Conservation (phyloP, 1,139 yeast species). For the Spathaspora sp. region DNA sequence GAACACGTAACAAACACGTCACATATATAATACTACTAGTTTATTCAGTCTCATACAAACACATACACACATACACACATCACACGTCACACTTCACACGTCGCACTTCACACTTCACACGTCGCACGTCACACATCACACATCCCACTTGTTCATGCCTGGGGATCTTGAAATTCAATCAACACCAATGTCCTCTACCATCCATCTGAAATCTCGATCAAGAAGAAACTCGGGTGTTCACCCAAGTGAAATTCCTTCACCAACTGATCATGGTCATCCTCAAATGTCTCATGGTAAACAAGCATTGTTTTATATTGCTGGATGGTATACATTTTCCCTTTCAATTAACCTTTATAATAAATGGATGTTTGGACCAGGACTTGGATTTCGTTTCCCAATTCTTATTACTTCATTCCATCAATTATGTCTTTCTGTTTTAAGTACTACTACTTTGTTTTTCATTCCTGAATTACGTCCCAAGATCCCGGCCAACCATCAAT, state of each 20-base stretch:
- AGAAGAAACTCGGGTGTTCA: not conserved
- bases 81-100: no score
- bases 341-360: conserved; percentile 94
- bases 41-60: no score
- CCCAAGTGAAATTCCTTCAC: not conserved
- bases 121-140: no score
- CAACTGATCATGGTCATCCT: not conserved
- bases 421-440: conserved; percentile 56
- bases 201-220: not conserved
- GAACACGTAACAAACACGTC: no score
- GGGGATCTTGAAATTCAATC: not conserved
- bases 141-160: not conserved
- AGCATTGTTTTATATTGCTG: conserved; percentile 30
- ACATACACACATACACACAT: no score
- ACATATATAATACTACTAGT: no score
- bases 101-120: no score
- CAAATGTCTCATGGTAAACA: conserved; percentile 6
- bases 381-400: conserved; percentile 80
- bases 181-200: no score
- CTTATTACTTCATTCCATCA: conserved; percentile 86
- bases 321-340: conserved; percentile 63
- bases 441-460: conserved; percentile 42
- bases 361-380: conserved; percentile 88
- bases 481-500: conserved; percentile 7
- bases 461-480: conserved; percentile 52